Percentiles rank a stretch among this genome's conserved stretches.
Conservation (phyloP, 768 basidiomycete genomes). For the Ramaria sp. region DNA sequence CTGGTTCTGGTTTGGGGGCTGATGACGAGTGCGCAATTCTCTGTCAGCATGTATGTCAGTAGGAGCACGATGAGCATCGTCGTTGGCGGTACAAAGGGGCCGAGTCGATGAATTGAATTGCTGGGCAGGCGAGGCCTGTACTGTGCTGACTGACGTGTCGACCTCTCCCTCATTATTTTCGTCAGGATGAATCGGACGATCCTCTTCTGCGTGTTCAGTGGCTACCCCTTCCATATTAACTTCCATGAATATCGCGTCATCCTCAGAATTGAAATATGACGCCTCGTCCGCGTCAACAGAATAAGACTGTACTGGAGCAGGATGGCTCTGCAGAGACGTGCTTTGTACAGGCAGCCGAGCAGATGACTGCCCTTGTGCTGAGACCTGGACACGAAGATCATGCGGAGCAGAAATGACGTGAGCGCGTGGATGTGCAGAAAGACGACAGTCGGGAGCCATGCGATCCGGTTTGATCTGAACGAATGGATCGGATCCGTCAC, state of each 20-base stretch:
- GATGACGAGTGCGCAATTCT: not conserved
- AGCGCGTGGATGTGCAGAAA: slow-evolving; percentile 21
- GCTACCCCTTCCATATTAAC: slow-evolving; percentile 37
- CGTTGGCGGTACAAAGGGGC: too few species aligned
- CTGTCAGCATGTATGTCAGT: not conserved
- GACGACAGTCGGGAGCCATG: not conserved
- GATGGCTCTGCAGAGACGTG: not conserved
- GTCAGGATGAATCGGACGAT: slow-evolving; percentile 6
- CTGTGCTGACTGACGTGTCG: too few species aligned
- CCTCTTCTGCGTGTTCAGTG: not conserved
- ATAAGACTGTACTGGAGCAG: slow-evolving; percentile 15
- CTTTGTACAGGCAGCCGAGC: slow-evolving; percentile 3
- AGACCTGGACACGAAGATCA: not conserved
- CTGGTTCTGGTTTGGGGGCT: not conserved
- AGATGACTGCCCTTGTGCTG: not conserved
- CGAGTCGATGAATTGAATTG: too few species aligned
- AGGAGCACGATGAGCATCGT: not conserved
- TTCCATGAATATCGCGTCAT: slow-evolving; percentile 52
- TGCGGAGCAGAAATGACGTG: slow-evolving; percentile 13
- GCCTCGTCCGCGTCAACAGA: slow-evolving; percentile 25
- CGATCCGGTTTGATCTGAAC: not conserved
- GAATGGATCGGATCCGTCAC: not conserved
- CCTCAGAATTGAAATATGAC: slow-evolving; percentile 51
- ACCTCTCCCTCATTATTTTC: not conserved
- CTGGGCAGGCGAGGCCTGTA: too few species aligned